Evolutionary conservation across 768 basidiomycete genomes (phyloP), one percentile per base, ranked within the genome.

Genomic region (Phylloporus sp.): DNA sequence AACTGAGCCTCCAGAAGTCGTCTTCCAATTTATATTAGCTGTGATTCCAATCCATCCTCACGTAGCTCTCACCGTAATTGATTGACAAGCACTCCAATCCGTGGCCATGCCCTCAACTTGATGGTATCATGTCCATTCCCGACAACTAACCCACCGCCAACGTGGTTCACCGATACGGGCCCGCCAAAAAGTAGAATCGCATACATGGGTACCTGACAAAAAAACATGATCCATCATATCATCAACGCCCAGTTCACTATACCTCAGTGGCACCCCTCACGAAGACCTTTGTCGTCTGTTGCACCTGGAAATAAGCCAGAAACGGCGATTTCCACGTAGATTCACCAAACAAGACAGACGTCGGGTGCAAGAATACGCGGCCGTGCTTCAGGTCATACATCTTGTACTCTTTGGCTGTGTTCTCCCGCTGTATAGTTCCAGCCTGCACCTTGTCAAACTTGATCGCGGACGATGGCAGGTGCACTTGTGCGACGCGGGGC

Each of bases 211-310:
- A 94, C 78, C 88, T 93, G 22, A 26, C 34, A 9, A 49, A 13
- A 5, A 41, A 40, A 24, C 23, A n/a, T 28, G 29, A 46, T 12
- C 15, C 32, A 11, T 39, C 49, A 28, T 15, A 22, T 8, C 32
- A 22, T 23, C n/a, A 29, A 34, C 36, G 26, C 7, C 22, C 15
- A 13, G 16, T 28, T 35, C n/a, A 4, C 49, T 76, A 45, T 51
- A 91, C 91, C 78, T 95, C 88, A 2, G 90, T 94, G 6, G 84
- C 91, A 66, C 94, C 93, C 39, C 91, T 78, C 56, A 97, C 62
- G 68, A 88, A 97, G 1, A 91, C 76, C 67, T 97, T 95, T 16
- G 76, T 85, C 11, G 92, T 91, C 74, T 80, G 74, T 49, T 85
- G 81, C 65, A 91, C 90, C 58, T 83, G 79, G 70, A 94, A 95